Base-by-base conservation (phyloP, 2,329 filamentous ascomycete species). In the Colletotrichum sp. region DNA sequence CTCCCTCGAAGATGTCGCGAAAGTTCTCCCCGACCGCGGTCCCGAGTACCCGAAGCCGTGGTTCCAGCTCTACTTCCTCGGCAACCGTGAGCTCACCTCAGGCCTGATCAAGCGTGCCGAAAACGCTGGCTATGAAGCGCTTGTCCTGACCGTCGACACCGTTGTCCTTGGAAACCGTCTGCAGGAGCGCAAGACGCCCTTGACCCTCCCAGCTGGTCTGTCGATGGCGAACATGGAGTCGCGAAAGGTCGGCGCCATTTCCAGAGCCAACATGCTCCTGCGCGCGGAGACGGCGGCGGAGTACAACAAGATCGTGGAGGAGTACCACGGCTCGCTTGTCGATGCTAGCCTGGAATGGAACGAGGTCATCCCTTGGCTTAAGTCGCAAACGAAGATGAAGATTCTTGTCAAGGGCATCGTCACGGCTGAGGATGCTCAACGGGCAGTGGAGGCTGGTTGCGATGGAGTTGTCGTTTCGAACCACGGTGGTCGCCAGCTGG, bases 111-210 rank as follows among this genome's bases (percentile, higher is more conserved):
- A 72, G n/a, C 75, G 81, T 4, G 79, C 79, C 25, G 80, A 82
- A 43, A 58, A 75, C 9, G 81, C 81, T 15, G 80, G 80, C 4
- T 82, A 82, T 71, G 79, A 81, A 58, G 81, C 80, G 6, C 66
- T 82, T 5, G 80, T 81, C 2, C 66, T 82, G 1, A 82, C 81
- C 2, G 81, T 82, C 3, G 81, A 82, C 52, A 82, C 81, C 8
- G 78, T 79, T 1, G 77, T 83, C 3, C 70, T 83, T 13, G 82
- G 82, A 3, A 83, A 83, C 60, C 78, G 82, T 1, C 70, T 83
- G 7, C 79, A 80, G 16, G 81, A 83, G 62, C 75, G 81, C 8
- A 81, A 79, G 52, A 81, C 77, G 8, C 75, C 79, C 16, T 55
- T 81, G 8, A 67, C 76, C 7, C 72, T 81, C 2, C 80, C 80